Conservation (phyloP, 352 stramenopile species). For the Globisporangium recalcitrans region DNA sequence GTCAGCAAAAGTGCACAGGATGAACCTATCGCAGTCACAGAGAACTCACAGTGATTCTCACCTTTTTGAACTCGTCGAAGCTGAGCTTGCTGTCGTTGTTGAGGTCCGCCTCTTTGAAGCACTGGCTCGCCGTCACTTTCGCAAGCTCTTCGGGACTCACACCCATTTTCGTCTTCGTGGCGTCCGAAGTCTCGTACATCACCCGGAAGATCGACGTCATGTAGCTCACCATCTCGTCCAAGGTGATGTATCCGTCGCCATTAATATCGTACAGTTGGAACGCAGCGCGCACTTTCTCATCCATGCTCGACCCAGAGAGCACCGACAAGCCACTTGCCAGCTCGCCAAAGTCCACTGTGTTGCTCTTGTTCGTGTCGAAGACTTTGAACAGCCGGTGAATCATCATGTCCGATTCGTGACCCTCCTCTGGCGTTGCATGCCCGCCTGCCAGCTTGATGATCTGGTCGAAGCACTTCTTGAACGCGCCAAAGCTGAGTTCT, state of each 20-base stretch:
- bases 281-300: constrained; percentile 80
- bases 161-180: constrained; percentile 66
- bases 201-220: constrained; percentile 88
- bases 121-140: constrained; percentile 70
- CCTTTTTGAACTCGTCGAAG: constrained; percentile 89
- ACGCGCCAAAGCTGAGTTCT: constrained; percentile 71
- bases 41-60: constrained; percentile 14
- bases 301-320: constrained; percentile 79
- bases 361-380: constrained; percentile 83
- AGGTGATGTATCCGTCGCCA: constrained; percentile 77
- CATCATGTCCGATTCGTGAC: constrained; percentile 73
- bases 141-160: constrained; percentile 76
- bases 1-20: not conserved
- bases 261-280: constrained; percentile 87
- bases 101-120: constrained; percentile 82
- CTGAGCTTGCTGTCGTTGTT: constrained; percentile 83
- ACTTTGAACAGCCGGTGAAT: constrained; percentile 78
- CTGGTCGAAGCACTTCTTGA: constrained; percentile 87
- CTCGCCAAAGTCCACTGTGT: constrained; percentile 84
- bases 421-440: constrained; percentile 56
- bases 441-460: constrained; percentile 80
- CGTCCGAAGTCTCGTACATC: constrained; percentile 86
- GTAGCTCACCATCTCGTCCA: constrained; percentile 86
- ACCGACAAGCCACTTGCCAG: constrained; percentile 81
- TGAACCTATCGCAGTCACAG: not conserved